Evolutionary conservation across 805 yeast genomes (phyloP), one percentile per base, ranked within the genome.

Genomic region (Lachancea lanzarotensis): DNA sequence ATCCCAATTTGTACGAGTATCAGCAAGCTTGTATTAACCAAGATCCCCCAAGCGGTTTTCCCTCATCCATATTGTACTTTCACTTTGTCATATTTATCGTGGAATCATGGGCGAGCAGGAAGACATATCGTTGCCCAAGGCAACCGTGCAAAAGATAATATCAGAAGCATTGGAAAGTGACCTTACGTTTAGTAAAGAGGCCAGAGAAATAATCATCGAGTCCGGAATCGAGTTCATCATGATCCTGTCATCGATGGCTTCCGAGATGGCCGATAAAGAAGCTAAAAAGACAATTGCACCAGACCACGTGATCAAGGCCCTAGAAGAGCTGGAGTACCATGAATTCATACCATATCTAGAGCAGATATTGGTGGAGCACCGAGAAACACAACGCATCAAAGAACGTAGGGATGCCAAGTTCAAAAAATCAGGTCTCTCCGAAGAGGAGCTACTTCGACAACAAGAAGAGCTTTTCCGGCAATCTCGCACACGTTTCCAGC

Each of bases 171-270:
- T 91, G 26, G 96, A 96, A 15, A 69, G 78, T n/a, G 97, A 90
- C 59, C 73, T 86, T 45, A 81, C 90, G 6, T 88, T 91, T 54
- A 80, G 95, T 34, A 85, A 90, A 54, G 98, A 93, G 52, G 95
- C 97, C 2, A 73, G 97, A 46, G 98, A 91, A 58, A 93, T 95
- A 36, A 77, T 93, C 37, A 91, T 95, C 36, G 97, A 93, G 61
- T 91, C 96, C 64, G 89, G 97, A 56, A 88, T 93, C 45, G 96
- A 89, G 66, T 91, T 93, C 63, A 83, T 93, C 48, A 91, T 93
- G 95, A 87, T 91, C 47, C 70, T 91, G 35, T 84, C 96, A 10
- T 87, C 95, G 2, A 95, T 89, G 67, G 83, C 91, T 45, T 90
- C 91, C 57, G 98, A 93, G 50, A 89, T 93, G 52, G 98, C 98